Base-by-base conservation (phyloP, 768 basidiomycete species). In the Boletus sp. region DNA sequence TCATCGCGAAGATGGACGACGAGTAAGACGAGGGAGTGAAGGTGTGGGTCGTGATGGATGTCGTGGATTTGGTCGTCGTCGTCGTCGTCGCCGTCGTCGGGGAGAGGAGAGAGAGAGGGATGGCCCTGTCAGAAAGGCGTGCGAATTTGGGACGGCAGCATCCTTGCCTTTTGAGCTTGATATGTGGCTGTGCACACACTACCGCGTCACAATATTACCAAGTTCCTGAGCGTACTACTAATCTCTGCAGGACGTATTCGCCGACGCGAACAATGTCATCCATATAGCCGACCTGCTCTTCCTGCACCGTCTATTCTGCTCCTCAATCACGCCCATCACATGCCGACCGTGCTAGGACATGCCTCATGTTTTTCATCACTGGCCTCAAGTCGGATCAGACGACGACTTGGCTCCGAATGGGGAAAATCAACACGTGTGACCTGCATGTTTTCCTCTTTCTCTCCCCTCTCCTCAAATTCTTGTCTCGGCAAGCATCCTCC, bases 41-140 rank as follows among this genome's bases (percentile, higher is more conserved):
- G 8, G 40, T 20, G 30, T 20, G 14, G n/a, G 52, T 50, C 57
- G 61, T 58, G 52, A 37, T n/a, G 20, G 40, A 28, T 3, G 42
- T 63, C 52, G 64, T 57, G 3, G 53, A 39, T 8, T 32, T 18
- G 20, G 57, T 58, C 47, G 56, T 58, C 60, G 63, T 58, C 63
- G 67, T 66, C 67, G 75, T 68, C 72, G 76, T 70, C 68, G 72
- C 14, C 42, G 63, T 54, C 62, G 52, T 50, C 49, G 61, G 45
- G 47, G 61, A 52, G 64, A 44, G 24, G 57, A 61, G 47, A 61
- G 55, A 57, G 63, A 64, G 67, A 61, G 61, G 61, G 51, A 64
- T 58, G 48, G 60, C 62, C 65, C 44, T 54, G 57, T 18, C 51
- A 63, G 55, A 65, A 51, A 64, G 66, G 71, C 70, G 70, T 71